Evolutionary conservation across 2,329 filamentous ascomycete genomes (phyloP), one percentile per base, ranked within the genome.

Genomic region (Plectosphaerella sp.): DNA sequence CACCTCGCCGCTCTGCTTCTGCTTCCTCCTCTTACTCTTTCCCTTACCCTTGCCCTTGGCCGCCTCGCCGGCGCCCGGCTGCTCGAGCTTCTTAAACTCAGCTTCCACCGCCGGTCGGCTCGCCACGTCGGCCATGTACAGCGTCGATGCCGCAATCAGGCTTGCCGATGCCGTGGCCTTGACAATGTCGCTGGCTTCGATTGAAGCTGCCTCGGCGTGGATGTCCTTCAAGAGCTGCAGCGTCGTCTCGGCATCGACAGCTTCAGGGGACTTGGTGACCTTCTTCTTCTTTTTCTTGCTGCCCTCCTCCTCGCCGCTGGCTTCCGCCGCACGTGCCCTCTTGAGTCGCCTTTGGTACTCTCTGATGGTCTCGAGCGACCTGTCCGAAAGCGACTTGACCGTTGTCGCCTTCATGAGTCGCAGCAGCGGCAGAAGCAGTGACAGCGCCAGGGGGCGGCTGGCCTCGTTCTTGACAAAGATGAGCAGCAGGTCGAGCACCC

Each of bases 381-480:
- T 91, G 51, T 85, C 83, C 1, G 86, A 81, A 4, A 96, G 80
- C 50, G 89, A 80, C 69, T 90, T 91, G 55, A 85, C 86, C 37
- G 79, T 83, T 1, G 89, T 94, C n/a, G 80, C 87, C 52, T 90
- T 84, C 45, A 89, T 83, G 42, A 94, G 81, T 45, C 79, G 75
- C n/a, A 96, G 75, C 1, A 97, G 76, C 1, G 93, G 91, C 8
- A 92, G 67, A 6, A 97, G 73, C 9, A 94, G 70, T 37, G 83
- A 76, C 43, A 94, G 81, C 1, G 85, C 82, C 1, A 92, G 73
- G 1, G 80, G 71, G 60, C 84, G 88, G 20, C 78, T 78, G 52
- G 87, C 82, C 69, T 94, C 87, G 60, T 88, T 87, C 67, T 89
- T 91, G 57, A 94, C 78, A 68, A 91, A 97, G 57, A 94, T 88